Conservation (phyloP, 805 yeast species). For the Candida glaebosa region DNA sequence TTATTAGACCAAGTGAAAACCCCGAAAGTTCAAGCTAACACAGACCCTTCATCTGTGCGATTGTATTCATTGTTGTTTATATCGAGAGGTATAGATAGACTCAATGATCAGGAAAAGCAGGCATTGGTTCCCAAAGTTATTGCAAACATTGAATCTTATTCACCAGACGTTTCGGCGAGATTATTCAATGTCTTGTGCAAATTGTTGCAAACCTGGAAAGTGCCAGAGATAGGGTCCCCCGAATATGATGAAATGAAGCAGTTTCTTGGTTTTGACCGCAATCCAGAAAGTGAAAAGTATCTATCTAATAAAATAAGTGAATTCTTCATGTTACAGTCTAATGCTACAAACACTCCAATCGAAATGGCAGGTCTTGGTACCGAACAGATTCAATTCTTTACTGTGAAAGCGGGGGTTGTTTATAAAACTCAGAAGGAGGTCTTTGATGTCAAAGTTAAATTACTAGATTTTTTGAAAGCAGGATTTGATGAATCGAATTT, state of each 20-base stretch:
- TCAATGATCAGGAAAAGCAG: conserved; percentile 33
- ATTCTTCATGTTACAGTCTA: conserved; percentile 56
- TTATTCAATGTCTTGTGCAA: conserved; percentile 59
- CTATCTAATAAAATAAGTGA: conserved; percentile 48
- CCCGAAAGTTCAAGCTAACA: conserved; percentile 45
- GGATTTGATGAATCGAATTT: conserved; percentile 38
- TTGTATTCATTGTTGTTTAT: conserved; percentile 63
- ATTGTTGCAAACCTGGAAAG: conserved; percentile 44
- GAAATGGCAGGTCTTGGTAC: conserved; percentile 61
- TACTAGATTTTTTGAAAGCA: conserved; percentile 36
- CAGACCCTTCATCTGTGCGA: conserved; percentile 50
- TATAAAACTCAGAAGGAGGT: conserved; percentile 49
- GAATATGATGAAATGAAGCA: conserved; percentile 36
- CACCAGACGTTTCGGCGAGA: conserved; percentile 46
- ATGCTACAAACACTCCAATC: conserved; percentile 19
- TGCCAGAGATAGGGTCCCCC: conserved; percentile 45
- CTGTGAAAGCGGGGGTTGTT: conserved; percentile 63
- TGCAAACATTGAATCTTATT: conserved; percentile 40
- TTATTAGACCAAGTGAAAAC: conserved; percentile 59
- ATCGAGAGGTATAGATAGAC: conserved; percentile 63
- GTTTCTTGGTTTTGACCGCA: conserved; percentile 32
- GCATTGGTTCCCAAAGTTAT: conserved; percentile 47
- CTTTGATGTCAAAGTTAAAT: conserved; percentile 20
- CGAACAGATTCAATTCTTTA: conserved; percentile 58
- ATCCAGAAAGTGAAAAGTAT: conserved; percentile 40